Evolutionary conservation across 176 grass and related monocot genomes (phyloP).

Genomic region (Oryza nivara): DNA sequence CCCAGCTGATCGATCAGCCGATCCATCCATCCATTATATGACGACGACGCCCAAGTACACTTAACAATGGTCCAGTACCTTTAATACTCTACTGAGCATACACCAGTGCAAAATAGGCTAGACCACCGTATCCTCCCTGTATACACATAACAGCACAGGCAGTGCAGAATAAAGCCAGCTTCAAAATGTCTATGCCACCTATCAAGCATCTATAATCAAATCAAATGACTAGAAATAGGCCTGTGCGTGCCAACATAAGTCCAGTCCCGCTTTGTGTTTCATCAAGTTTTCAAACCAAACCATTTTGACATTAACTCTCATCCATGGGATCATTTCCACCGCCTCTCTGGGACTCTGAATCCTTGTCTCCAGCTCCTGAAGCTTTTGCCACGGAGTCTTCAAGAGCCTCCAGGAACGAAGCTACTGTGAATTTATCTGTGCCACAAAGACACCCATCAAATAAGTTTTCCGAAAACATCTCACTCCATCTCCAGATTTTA

Average conservation of each 20-base stretch:
- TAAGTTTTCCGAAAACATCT: slow-evolving; percentile 9
- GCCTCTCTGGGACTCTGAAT: slow-evolving; percentile 32
- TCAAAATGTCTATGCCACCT: neutral
- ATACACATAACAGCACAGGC: neutral
- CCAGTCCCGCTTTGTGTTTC: neutral
- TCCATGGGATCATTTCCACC: slow-evolving; percentile 75
- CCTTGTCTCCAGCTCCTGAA: slow-evolving; percentile 43
- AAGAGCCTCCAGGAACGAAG: slow-evolving; percentile 91
- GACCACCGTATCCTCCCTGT: neutral
- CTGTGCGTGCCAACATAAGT: neutral
- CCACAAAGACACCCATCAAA: slow-evolving; percentile 33
- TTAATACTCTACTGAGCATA: neutral
- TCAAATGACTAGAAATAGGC: neutral
- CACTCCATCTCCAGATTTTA: neutral
- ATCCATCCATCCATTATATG: too few relatives aligned
- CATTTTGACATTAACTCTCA: slow-evolving; percentile 53
- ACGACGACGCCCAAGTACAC: too few relatives aligned
- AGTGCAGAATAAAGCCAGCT: neutral
- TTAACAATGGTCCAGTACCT: neutral
- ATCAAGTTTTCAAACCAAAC: neutral
- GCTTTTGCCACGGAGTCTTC: slow-evolving; percentile 71
- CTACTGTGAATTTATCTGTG: slow-evolving; percentile 94
- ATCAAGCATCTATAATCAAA: neutral
- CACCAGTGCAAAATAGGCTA: neutral
- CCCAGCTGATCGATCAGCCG: too few relatives aligned